Base-by-base conservation (phyloP, 805 yeast species). In the Tetrapisispora arboricola region DNA sequence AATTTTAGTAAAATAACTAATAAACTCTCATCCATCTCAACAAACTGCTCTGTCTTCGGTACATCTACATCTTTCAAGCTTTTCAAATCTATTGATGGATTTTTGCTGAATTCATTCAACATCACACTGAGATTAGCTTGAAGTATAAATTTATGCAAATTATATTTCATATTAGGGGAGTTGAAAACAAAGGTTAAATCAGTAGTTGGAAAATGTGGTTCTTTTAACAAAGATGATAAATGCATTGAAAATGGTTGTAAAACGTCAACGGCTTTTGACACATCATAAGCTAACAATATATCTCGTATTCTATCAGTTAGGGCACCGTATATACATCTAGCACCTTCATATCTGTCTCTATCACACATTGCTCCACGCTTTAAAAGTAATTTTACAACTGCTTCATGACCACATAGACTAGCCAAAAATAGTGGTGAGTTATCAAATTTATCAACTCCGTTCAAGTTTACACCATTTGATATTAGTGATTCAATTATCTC, bases 311-410 rank as follows among this genome's bases (percentile, higher is more conserved):
- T 57, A 53, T 81, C 86, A 15, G 72, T 84, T 42, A 84, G 60
- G 0, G 94, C 92, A 2, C 88, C 92, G 52, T 84, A 82, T 2
- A 83, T 68, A 48, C 90, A 82, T 33, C 83, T 67, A 11, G 80
- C 84, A 2, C 94, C 92, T 56, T 82, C 84, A 52, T 77, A 77
- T n/a, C 87, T 78, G 54, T 83, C 90, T 51, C 85, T 68, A 57
- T 81, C 88, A 57, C 90, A 82, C 7, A 76, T 68, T 0, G 92
- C 86, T 7, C 94, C 94, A 34, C 76, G 61, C 34, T 72, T 68
- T 9, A 84, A 63, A 18, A 84, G 61, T 37, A 78, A 57, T 44
- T 64, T 66, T n/a, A 84, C 92, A 4, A 84, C 68, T 1, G 63
- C 65, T 45, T 68, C 70, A 56, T 83, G 90, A 0, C 94, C 94